Evolutionary conservation across 2,329 filamentous ascomycete species (phyloP).

Genomic region (Alternaria sp.): DNA sequence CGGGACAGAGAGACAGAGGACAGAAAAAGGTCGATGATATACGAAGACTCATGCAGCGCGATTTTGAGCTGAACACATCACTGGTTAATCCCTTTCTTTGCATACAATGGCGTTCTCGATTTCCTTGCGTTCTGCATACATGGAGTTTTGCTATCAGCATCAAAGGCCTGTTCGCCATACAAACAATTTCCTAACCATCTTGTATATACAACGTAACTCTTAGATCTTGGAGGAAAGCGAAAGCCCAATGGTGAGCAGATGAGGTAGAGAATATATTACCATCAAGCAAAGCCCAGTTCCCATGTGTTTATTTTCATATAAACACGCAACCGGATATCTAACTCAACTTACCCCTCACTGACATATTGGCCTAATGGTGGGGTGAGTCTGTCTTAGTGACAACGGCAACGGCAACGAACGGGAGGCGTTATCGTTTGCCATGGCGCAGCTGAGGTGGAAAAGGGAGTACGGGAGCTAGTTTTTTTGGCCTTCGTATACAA

Average conservation of each 20-base stretch:
- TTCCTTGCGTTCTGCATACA: background rate
- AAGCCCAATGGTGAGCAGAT: background rate
- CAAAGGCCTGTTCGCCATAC: slow-evolving; percentile 2
- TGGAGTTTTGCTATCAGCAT: background rate
- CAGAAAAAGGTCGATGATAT: slow-evolving; percentile 11
- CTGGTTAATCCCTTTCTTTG: background rate
- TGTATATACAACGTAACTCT: slow-evolving; percentile 1
- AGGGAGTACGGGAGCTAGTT: background rate
- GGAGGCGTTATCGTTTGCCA: background rate
- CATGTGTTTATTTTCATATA: background rate
- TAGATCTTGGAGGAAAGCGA: background rate
- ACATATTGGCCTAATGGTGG: background rate
- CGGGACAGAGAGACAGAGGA: background rate
- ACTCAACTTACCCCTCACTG: background rate
- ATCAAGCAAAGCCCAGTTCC: background rate
- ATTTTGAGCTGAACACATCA: slow-evolving; percentile 12
- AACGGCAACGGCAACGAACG: background rate
- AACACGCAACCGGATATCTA: background rate
- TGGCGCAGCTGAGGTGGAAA: slow-evolving; percentile 3
- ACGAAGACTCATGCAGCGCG: slow-evolving; percentile 18
- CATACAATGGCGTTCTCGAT: background rate
- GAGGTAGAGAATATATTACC: background rate
- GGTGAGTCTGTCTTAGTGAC: background rate
- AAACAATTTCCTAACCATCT: background rate
- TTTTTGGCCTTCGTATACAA: background rate